Evolutionary conservation across 768 basidiomycete species (phyloP).

Genomic region (Coprinopsis cinerea): DNA sequence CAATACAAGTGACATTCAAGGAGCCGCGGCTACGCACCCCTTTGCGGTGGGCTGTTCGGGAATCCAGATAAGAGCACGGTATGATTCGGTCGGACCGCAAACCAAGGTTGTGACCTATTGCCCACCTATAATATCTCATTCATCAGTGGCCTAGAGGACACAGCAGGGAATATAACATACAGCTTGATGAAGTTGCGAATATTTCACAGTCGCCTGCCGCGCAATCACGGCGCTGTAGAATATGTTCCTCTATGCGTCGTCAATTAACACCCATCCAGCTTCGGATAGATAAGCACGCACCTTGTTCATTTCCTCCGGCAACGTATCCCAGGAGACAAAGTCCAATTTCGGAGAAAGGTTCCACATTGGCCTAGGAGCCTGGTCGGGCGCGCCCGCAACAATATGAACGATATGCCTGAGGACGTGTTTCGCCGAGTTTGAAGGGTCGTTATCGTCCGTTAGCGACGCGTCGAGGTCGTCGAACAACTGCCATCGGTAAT

Average conservation of each 20-base stretch:
- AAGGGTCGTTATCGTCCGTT: slow-evolving; percentile 5
- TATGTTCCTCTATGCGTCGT: slow-evolving; percentile 47
- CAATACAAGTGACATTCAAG: neutral
- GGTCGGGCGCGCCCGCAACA: slow-evolving; percentile 51
- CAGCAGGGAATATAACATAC: neutral
- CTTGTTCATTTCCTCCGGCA: slow-evolving; percentile 59
- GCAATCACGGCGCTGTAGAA: slow-evolving; percentile 28
- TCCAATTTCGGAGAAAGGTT: slow-evolving; percentile 47
- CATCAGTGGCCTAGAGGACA: neutral
- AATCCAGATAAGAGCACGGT: neutral
- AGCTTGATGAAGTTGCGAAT: slow-evolving; percentile 15
- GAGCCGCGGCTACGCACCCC: slow-evolving; percentile 12
- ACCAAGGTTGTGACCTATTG: neutral
- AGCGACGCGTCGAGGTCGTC: slow-evolving; percentile 26
- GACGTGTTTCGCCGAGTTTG: slow-evolving; percentile 15
- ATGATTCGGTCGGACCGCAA: neutral
- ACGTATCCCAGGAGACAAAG: slow-evolving; percentile 49
- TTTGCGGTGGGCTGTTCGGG: slow-evolving; percentile 18
- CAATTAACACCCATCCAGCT: neutral
- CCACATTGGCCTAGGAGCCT: slow-evolving; percentile 45
- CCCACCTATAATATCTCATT: slow-evolving; percentile 6
- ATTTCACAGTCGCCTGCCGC: slow-evolving; percentile 11
- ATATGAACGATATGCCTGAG: slow-evolving; percentile 53
- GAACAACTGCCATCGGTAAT: slow-evolving; percentile 27
- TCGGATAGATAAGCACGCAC: slow-evolving; percentile 30